Conservation (phyloP, 1,284 basidiomycete species). For the Wallemia hederae region DNA sequence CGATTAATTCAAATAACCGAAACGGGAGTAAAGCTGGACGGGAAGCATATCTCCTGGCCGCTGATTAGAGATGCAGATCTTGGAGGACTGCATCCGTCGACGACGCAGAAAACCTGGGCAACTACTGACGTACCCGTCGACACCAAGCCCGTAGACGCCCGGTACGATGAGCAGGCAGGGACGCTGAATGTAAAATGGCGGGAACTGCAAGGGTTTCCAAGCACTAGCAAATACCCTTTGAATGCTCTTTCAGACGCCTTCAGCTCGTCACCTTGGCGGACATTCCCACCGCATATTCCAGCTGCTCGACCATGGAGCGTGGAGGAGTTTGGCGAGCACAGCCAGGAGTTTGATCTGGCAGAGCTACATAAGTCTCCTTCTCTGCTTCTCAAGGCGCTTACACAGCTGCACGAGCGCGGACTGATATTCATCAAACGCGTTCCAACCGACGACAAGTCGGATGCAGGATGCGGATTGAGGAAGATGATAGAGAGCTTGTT, state of each 20-base stretch:
- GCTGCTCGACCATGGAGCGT: constrained; percentile 4
- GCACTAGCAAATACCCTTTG: neutral
- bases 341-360: constrained; percentile 3
- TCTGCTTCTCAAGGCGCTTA: constrained; percentile 11
- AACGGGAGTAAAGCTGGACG: neutral
- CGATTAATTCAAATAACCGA: neutral
- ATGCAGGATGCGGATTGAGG: constrained; percentile 33
- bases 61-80: neutral
- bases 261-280: neutral
- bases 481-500: constrained; percentile 29
- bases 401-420: constrained; percentile 21
- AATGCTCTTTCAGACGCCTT: neutral
- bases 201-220: neutral
- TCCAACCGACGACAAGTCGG: constrained; percentile 25
- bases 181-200: constrained; percentile 1
- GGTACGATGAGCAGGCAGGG: neutral
- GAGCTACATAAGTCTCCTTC: constrained; percentile 4
- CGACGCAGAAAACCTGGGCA: neutral
- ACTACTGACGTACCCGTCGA: neutral
- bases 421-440: constrained; percentile 26
- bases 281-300: neutral
- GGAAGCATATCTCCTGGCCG: neutral
- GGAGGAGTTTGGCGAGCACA: neutral
- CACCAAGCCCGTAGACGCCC: neutral
- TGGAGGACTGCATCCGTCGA: neutral